Evolutionary conservation across 495 filamentous ascomycete genomes (phyloP).

Genomic region (Tuber brumale): DNA sequence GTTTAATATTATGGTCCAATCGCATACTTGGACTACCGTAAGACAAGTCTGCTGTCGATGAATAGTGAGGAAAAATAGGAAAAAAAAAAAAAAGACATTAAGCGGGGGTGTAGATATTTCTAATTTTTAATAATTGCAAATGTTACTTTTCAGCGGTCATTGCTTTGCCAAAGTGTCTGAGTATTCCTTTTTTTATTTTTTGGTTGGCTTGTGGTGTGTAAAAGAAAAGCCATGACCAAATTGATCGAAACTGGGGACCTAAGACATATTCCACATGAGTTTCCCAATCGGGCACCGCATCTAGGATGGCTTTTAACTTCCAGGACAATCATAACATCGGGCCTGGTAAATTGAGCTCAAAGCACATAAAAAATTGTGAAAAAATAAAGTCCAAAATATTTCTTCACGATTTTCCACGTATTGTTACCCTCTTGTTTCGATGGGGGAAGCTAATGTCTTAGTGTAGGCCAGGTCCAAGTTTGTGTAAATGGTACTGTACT

Average conservation of each 20-base stretch:
- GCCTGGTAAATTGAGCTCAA: not conserved
- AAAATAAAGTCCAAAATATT: not conserved
- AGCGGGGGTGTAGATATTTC: not conserved
- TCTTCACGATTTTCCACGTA: not conserved
- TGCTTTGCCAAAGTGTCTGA: not conserved
- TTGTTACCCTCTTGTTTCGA: not conserved
- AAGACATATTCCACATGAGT: not conserved
- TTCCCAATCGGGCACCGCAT: not conserved
- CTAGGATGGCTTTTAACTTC: not conserved
- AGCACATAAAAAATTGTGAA: not conserved
- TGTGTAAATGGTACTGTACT: not conserved
- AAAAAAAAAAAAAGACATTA: too few species aligned
- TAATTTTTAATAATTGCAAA: not conserved
- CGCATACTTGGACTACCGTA: too few species aligned
- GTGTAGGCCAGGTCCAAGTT: not conserved
- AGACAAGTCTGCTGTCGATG: not conserved
- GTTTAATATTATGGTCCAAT: not conserved
- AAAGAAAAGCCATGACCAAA: not conserved
- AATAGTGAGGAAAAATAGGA: too few species aligned
- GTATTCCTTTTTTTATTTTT: too few species aligned
- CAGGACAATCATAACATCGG: not conserved
- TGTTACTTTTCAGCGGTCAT: not conserved
- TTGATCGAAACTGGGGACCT: not conserved
- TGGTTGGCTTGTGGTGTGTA: not conserved
- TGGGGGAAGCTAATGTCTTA: not conserved